Percentiles rank a stretch among this genome's conserved stretches.
Conservation (phyloP, 2,329 filamentous ascomycete genomes). For the Aspergillus ustus region DNA sequence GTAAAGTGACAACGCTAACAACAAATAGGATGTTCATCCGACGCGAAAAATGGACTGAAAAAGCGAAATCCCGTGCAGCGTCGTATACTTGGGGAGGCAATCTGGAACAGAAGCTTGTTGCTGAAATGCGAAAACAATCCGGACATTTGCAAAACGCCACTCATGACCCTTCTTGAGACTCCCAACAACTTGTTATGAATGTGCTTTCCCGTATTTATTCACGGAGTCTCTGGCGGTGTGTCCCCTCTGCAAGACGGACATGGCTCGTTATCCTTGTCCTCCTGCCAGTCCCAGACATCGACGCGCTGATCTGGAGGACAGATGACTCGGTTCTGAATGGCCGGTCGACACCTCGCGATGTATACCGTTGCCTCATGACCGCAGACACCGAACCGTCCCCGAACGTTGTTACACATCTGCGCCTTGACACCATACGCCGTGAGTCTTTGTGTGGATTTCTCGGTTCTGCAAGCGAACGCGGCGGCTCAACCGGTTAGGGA, state of each 20-base stretch:
- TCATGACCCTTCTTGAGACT: slow-evolving; percentile 1
- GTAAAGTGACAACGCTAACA: not conserved
- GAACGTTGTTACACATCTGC: slow-evolving; percentile 27
- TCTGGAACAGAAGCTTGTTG: slow-evolving; percentile 25
- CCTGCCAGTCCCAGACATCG: slow-evolving; percentile 28
- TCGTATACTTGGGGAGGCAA: slow-evolving; percentile 27
- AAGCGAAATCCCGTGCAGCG: slow-evolving; percentile 20
- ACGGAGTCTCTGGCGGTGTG: slow-evolving; percentile 26
- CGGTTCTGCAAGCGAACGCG: not conserved
- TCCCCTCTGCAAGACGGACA: slow-evolving; percentile 24
- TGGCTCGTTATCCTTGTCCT: slow-evolving; percentile 23
- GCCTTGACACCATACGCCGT: slow-evolving; percentile 7
- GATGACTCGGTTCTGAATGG: slow-evolving; percentile 21
- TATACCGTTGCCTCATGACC: slow-evolving; percentile 26
- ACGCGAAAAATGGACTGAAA: slow-evolving; percentile 21
- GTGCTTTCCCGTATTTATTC: not conserved
- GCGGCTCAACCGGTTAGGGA: not conserved
- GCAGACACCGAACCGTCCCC: slow-evolving; percentile 24
- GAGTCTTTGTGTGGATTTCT: not conserved
- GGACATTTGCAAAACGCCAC: not conserved
- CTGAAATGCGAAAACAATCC: slow-evolving; percentile 18
- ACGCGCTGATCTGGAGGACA: slow-evolving; percentile 24
- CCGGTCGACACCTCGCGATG: slow-evolving; percentile 23
- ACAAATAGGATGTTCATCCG: slow-evolving; percentile 23
- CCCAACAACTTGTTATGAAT: not conserved